phyloP scores from a whole-genome alignment of 2,329 filamentous ascomycete genomes.

The Cercospora berteroae region DNA sequence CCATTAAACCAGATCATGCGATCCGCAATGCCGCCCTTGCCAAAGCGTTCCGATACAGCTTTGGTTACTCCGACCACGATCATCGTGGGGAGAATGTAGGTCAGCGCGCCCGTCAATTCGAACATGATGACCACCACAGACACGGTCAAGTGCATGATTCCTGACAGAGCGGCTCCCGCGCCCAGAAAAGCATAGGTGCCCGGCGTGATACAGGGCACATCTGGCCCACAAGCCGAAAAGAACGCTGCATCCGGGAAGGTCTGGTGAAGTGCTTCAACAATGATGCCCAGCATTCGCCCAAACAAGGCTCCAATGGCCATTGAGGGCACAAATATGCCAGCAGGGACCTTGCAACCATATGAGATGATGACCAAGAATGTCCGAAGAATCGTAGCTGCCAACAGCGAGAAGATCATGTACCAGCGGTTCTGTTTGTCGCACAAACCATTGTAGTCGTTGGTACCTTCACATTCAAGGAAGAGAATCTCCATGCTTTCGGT shows the following conservation, averaged over 20 bases:
- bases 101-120: constrained; percentile 92
- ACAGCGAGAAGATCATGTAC: constrained; percentile 73
- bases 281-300: constrained; percentile 87
- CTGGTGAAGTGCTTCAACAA: constrained; percentile 87
- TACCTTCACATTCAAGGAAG: constrained; percentile 88
- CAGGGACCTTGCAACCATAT: constrained; percentile 96
- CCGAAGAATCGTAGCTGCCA: constrained; percentile 76
- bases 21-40: constrained; percentile 95
- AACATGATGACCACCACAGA: constrained; percentile 99
- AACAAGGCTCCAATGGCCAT: constrained; percentile 97
- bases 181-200: constrained; percentile 96
- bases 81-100: constrained; percentile 97
- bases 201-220: constrained; percentile 93
- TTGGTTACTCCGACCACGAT: constrained; percentile 98
- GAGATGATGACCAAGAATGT: constrained; percentile 88
- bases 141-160: constrained; percentile 97
- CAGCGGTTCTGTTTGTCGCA: constrained; percentile 77
- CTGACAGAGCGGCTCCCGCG: constrained; percentile 84
- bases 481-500: constrained; percentile 99
- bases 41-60: constrained; percentile 82
- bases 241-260: constrained; percentile 77
- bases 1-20: constrained; percentile 99
- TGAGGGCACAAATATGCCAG: constrained; percentile 95
- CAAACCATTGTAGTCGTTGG: constrained; percentile 82
- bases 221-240: constrained; percentile 84